Conservation (phyloP, 768 basidiomycete genomes). For the Mycena pura region DNA sequence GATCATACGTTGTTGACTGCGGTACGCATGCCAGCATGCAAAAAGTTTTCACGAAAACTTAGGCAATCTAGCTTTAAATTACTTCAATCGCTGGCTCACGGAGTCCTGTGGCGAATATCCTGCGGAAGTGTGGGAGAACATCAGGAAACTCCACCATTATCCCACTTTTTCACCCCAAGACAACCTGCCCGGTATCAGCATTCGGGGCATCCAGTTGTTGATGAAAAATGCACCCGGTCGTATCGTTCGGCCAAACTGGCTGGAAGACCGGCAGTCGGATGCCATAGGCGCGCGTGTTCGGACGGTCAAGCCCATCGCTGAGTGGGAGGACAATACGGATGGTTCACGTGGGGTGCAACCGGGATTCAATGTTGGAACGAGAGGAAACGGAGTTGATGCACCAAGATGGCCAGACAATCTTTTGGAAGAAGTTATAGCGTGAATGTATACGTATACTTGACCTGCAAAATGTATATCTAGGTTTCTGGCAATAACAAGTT, state of each 20-base stretch:
- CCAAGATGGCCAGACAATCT: too few relatives aligned
- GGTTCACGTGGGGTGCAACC: background rate
- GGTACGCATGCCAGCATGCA: too few relatives aligned
- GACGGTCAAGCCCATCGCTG: constrained; percentile 30
- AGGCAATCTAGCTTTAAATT: constrained; percentile 34
- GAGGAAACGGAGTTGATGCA: too few relatives aligned
- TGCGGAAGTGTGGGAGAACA: constrained; percentile 26
- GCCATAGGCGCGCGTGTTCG: constrained; percentile 24
- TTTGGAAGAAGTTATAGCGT: too few relatives aligned
- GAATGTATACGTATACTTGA: too few relatives aligned
- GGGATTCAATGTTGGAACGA: too few relatives aligned
- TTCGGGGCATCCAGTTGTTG: constrained; percentile 18
- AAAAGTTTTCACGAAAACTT: too few relatives aligned
- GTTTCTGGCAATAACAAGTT: too few relatives aligned
- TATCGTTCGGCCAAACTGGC: constrained; percentile 27
- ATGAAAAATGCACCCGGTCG: constrained; percentile 9
- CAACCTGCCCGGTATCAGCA: constrained; percentile 29
- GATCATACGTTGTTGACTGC: too few relatives aligned
- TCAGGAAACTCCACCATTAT: constrained; percentile 29
- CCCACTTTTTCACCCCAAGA: constrained; percentile 26
- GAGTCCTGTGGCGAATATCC: constrained; percentile 24
- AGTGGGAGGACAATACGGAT: background rate
- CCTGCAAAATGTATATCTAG: too few relatives aligned
- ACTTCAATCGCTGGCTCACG: constrained; percentile 36
- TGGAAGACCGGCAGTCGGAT: constrained; percentile 28